Base-by-base conservation (phyloP, 176 grass and related monocot genomes). In the Thinopyrum elongatum region DNA sequence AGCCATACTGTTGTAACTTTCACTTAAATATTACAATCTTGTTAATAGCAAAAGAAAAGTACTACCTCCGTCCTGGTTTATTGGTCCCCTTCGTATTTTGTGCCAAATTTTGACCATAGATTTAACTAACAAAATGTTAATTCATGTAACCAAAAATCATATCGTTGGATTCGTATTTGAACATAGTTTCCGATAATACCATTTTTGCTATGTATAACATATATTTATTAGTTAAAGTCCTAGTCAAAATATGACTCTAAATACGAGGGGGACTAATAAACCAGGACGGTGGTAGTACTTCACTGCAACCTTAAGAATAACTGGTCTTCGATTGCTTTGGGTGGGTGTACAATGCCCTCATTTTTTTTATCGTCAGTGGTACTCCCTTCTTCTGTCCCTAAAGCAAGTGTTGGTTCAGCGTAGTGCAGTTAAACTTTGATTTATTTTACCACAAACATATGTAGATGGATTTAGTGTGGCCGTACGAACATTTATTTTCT, bases 1-100 rank as follows among this genome's bases (percentile, higher is more conserved):
- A 70, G 55, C 64, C 29, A 14, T 57, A 21, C 31, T 44, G 49
- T 28, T 42, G 59, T 16, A 53, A 64, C 42, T 73, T 78, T 17
- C 29, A 22, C 65, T 83, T 83, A 39, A 39, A 25, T 27, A 19
- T 69, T 82, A 6, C 66, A 36, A 17, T 57, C 42, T 17, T 51
- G n/a, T 64, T 70, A 53, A 30, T 70, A 33, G 70, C 57, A 90
- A 55, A 23, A 66, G 64, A 90, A 64, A 68, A 66, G 21, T 23
- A 47, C 44, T 47, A 47, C 44, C 44, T 47, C 44, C 44, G 44
- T 47, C 44, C 44, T 46, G 12, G 44, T 46, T 46, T 46, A 46
- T 46, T 44, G 11, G 42, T 1, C 13, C 44, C 44, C 44, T 46
- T 46, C 44, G 44, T 46, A 46, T 46, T 46, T 46, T 46, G 44